Percentiles rank a stretch among this genome's conserved stretches.
phyloP scores from a whole-genome alignment of 139 green algal species.

The Chlamydomonas asymmetrica region DNA sequence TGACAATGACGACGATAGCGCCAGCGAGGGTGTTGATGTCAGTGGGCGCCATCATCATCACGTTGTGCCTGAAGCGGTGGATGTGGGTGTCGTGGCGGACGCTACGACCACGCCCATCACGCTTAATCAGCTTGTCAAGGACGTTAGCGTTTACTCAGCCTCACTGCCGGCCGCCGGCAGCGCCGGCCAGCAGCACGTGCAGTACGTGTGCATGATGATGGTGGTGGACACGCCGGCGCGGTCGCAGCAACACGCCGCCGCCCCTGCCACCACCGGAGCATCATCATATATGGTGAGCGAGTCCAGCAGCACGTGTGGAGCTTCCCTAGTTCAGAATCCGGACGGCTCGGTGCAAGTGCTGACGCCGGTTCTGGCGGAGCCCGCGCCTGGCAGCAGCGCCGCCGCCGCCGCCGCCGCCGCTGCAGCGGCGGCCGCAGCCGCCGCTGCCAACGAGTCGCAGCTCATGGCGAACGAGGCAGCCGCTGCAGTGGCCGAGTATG shows the following conservation, averaged over 20 bases:
- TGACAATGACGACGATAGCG: no score
- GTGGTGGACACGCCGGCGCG: neutral
- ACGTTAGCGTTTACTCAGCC: no score
- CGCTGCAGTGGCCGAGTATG: neutral
- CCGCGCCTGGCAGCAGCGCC: conserved; percentile 1
- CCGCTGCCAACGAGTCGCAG: neutral
- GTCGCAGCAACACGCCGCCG: neutral
- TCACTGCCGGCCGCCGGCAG: no score
- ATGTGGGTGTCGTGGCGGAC: no score
- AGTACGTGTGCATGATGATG: neutral
- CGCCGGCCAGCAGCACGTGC: no score
- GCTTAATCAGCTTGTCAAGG: no score
- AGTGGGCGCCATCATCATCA: no score
- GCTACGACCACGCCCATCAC: no score
- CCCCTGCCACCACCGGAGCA: neutral
- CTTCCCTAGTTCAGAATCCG: conserved; percentile 26
- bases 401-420: neutral
- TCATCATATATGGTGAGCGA: no score
- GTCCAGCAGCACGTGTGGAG: neutral
- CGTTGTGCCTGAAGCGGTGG: no score
- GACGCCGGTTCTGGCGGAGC: neutral
- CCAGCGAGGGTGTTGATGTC: no score
- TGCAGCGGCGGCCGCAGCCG: conserved; percentile 12
- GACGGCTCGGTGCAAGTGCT: conserved; percentile 26
- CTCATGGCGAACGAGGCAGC: neutral